A percentile compares a stretch with the other conserved stretches of the same genome.
Evolutionary conservation across 2,329 filamentous ascomycete genomes (phyloP).

Genomic region (Chrysosphaeria jannelii): DNA sequence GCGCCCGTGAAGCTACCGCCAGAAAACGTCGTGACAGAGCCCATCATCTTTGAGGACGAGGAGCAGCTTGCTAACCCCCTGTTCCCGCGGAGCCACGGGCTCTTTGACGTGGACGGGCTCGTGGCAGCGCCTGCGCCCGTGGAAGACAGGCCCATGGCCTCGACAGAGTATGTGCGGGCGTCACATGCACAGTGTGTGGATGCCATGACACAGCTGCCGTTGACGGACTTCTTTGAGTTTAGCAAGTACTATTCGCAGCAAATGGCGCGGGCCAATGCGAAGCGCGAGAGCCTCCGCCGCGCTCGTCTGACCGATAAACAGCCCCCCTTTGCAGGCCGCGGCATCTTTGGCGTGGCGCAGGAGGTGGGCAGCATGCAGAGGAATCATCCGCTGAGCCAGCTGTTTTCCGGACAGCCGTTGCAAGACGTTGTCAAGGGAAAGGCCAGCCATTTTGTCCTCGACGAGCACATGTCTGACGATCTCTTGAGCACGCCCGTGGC

Average conservation of each 20-base stretch:
- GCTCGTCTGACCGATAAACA: slow-evolving; percentile 1
- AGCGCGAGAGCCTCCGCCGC: too few species aligned
- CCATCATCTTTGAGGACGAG: slow-evolving; percentile 3
- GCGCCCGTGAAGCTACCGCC: too few species aligned
- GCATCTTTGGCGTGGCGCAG: slow-evolving; percentile 4
- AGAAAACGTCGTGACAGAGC: background rate
- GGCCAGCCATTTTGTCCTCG: too few species aligned
- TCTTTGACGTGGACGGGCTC: background rate
- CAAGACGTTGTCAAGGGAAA: too few species aligned
- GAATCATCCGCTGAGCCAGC: slow-evolving; percentile 2
- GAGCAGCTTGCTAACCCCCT: slow-evolving; percentile 1
- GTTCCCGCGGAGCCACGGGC: background rate
- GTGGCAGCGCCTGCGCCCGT: too few species aligned
- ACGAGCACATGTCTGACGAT: slow-evolving; percentile 2
- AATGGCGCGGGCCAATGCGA: slow-evolving; percentile 5
- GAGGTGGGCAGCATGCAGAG: background rate
- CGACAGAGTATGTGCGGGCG: too few species aligned
- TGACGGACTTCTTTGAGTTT: slow-evolving; percentile 3
- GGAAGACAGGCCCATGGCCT: background rate
- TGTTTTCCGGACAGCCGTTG: slow-evolving; percentile 4
- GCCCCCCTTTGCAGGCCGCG: slow-evolving; percentile 4
- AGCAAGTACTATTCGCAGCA: slow-evolving; percentile 4
- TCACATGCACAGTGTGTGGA: slow-evolving; percentile 4
- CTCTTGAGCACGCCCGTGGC: slow-evolving; percentile 3
- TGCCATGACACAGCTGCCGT: slow-evolving; percentile 4